These are phyloP conservation scores for Haplosporangium gracile DNA, from an alignment of 192 early-diverging fungal species.

Conservation along the genomic window DNA sequence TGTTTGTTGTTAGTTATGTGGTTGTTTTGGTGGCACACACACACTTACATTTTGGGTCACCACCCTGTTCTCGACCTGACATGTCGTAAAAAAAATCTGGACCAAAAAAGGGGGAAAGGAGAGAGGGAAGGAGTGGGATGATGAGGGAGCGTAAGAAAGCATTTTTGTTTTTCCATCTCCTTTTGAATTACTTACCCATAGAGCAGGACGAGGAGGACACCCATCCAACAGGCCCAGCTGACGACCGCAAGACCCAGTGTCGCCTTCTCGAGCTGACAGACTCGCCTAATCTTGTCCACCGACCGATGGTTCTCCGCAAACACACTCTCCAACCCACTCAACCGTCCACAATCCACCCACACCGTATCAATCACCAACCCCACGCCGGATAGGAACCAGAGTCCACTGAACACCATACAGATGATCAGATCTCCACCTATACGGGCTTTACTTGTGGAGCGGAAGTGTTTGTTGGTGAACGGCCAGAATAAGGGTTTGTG, in stretches of 20 bases:
- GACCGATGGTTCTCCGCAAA: slow-evolving; percentile 19
- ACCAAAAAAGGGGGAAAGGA: not conserved
- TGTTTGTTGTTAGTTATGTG: not conserved
- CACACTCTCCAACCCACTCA: slow-evolving; percentile 27
- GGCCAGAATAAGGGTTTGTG: slow-evolving; percentile 54
- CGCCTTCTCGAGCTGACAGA: slow-evolving; percentile 46
- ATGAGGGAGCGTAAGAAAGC: not conserved
- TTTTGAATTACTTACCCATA: slow-evolving; percentile 31
- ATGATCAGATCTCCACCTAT: slow-evolving; percentile 51
- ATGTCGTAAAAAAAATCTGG: slow-evolving; percentile 3
- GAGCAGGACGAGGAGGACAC: slow-evolving; percentile 40
- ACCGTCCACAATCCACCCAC: slow-evolving; percentile 36
- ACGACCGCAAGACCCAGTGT: slow-evolving; percentile 39
- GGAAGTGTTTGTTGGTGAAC: slow-evolving; percentile 45
- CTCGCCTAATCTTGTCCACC: slow-evolving; percentile 9
- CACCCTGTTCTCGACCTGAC: too few species aligned
- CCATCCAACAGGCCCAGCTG: slow-evolving; percentile 55
- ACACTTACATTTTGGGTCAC: too few species aligned
- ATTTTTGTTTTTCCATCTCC: not conserved
- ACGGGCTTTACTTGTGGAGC: slow-evolving; percentile 32
- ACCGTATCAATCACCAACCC: slow-evolving; percentile 46
- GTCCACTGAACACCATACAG: slow-evolving; percentile 51
- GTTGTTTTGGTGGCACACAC: not conserved
- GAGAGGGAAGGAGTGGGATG: not conserved
- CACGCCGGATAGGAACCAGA: slow-evolving; percentile 44